Evolutionary conservation across 192 early-diverging fungal species (phyloP).

Genomic region (Coemansia sp.): DNA sequence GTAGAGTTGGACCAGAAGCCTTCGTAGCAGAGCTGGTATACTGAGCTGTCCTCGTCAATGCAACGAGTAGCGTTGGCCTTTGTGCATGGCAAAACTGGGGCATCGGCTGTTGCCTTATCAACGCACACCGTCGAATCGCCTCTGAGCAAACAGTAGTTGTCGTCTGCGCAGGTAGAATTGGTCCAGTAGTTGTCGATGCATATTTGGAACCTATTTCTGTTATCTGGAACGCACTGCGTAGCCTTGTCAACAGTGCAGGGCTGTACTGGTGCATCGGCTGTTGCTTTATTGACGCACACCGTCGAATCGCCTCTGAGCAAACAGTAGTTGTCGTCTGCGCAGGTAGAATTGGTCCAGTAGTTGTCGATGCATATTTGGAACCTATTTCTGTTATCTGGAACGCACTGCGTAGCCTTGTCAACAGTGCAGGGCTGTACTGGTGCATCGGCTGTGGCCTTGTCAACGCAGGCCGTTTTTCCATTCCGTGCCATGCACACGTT

Average conservation of each 20-base stretch:
- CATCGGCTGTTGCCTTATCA: constrained; percentile 30
- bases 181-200: constrained; percentile 45
- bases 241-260: constrained; percentile 22
- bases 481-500: constrained; percentile 38
- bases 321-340: constrained; percentile 26
- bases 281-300: constrained; percentile 23
- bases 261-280: constrained; percentile 29
- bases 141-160: constrained; percentile 24
- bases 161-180: constrained; percentile 33
- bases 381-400: constrained; percentile 14
- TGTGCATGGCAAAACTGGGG: constrained; percentile 20
- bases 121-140: constrained; percentile 18
- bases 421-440: constrained; percentile 28
- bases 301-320: constrained; percentile 14
- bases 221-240: constrained; percentile 29
- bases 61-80: constrained; percentile 27
- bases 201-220: constrained; percentile 32
- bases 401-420: constrained; percentile 31
- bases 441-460: constrained; percentile 24
- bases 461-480: constrained; percentile 31
- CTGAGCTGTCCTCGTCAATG: constrained; percentile 8
- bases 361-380: constrained; percentile 44
- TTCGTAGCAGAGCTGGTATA: constrained; percentile 30
- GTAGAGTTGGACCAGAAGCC: constrained; percentile 34
- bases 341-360: constrained; percentile 1